phyloP scores from a whole-genome alignment of 1,139 yeast species.

The Candida sp. region DNA sequence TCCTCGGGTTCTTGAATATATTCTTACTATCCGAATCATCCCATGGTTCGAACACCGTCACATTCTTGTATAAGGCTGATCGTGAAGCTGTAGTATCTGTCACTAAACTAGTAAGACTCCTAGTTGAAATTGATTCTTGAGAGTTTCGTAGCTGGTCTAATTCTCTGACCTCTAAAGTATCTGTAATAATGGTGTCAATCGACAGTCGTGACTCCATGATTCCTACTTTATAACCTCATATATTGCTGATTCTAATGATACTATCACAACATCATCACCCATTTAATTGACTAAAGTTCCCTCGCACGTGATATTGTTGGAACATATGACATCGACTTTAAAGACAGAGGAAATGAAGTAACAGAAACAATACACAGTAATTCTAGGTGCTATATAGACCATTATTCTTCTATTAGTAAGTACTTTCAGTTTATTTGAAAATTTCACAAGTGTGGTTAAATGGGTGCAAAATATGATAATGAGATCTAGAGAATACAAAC shows the following conservation, averaged over 20 bases:
- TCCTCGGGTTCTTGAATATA: conserved; percentile 28
- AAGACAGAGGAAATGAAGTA: too few relatives aligned
- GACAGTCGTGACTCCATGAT: conserved; percentile 3
- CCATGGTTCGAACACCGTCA: conserved; percentile 3
- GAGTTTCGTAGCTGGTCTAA: not conserved
- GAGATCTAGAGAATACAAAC: conserved; percentile 4
- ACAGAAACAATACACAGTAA: too few relatives aligned
- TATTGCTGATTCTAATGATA: not conserved
- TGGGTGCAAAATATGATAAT: too few relatives aligned
- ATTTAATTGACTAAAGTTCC: not conserved
- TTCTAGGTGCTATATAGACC: too few relatives aligned
- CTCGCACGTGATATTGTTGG: not conserved
- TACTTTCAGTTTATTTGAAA: too few relatives aligned
- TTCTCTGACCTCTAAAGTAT: not conserved
- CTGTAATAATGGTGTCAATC: not conserved
- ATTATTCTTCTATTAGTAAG: too few relatives aligned
- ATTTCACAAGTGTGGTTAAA: too few relatives aligned
- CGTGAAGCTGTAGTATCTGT: not conserved
- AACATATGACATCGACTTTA: too few relatives aligned
- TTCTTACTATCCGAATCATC: not conserved
- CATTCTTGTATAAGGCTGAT: not conserved
- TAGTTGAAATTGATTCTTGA: not conserved
- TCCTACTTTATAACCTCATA: not conserved
- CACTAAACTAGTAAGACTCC: not conserved
- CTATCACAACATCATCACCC: not conserved